phyloP scores from a whole-genome alignment of 192 early-diverging fungal species.

The Podila verticillata region DNA sequence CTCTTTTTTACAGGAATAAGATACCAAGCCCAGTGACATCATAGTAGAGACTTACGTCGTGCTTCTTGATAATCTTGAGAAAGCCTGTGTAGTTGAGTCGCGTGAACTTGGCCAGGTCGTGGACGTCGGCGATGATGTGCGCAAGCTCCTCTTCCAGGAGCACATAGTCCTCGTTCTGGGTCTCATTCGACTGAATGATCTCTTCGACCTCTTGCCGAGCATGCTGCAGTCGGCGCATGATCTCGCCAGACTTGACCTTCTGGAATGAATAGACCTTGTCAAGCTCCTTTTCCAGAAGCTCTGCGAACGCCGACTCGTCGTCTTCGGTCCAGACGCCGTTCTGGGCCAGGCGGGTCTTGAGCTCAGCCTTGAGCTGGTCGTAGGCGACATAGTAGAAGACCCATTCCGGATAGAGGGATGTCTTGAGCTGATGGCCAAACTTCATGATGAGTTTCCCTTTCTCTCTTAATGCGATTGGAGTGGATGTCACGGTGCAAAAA shows the following conservation, averaged over 20 bases:
- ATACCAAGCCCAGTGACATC: too few relatives aligned
- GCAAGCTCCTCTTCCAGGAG: slow-evolving; percentile 75
- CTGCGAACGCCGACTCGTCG: slow-evolving; percentile 86
- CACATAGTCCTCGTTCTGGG: slow-evolving; percentile 69
- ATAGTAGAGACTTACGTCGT: slow-evolving; percentile 72
- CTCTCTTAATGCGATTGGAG: not conserved
- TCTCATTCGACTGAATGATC: slow-evolving; percentile 56
- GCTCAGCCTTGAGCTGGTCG: slow-evolving; percentile 82
- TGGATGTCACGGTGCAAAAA: too few relatives aligned
- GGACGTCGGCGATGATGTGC: slow-evolving; percentile 82
- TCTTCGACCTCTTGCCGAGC: slow-evolving; percentile 71
- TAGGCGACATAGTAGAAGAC: slow-evolving; percentile 85
- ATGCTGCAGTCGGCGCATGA: slow-evolving; percentile 74
- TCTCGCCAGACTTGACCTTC: slow-evolving; percentile 77
- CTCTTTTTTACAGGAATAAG: not conserved
- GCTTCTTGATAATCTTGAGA: slow-evolving; percentile 97
- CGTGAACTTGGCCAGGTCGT: slow-evolving; percentile 86
- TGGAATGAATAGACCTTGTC: slow-evolving; percentile 89
- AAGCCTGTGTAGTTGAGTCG: slow-evolving; percentile 90
- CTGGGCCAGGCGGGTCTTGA: slow-evolving; percentile 69
- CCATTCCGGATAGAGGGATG: slow-evolving; percentile 86
- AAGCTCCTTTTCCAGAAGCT: slow-evolving; percentile 88
- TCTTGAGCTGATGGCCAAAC: slow-evolving; percentile 88
- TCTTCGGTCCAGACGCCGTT: slow-evolving; percentile 83
- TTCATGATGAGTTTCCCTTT: slow-evolving; percentile 69